Evolutionary conservation across 768 basidiomycete genomes (phyloP), one percentile per base, ranked within the genome.

Genomic region (Mycena vitilis): DNA sequence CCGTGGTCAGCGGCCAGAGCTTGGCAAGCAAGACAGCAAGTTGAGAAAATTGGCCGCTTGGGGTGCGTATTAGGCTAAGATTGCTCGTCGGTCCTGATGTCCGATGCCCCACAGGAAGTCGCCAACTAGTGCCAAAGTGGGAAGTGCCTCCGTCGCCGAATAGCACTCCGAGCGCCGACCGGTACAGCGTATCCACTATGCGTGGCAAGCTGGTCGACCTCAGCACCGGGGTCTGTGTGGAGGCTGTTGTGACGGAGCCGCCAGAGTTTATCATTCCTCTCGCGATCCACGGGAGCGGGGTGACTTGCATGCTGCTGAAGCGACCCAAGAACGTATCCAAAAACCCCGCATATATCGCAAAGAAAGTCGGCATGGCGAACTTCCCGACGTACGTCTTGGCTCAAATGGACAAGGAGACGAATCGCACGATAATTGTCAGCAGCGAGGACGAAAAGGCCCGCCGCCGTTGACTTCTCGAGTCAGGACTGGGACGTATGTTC

Each of bases 271-370:
- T 57, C 56, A 5, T 57, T 23, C 56, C 56, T 5, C 56, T 57
- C 40, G 56, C 56, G 25, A 57, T 57, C n/a, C 56, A 57, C 15
- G 56, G 56, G 56, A 57, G 5, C 56, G 56, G 56, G 18, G 56
- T n/a, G n/a, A n/a, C n/a, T n/a, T n/a, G n/a, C n/a, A n/a, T n/a
- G n/a, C n/a, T n/a, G n/a, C n/a, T n/a, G n/a, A n/a, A n/a, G n/a
- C n/a, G n/a, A n/a, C n/a, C n/a, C n/a, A n/a, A n/a, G n/a, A n/a
- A n/a, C n/a, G n/a, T n/a, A n/a, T n/a, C n/a, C n/a, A n/a, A n/a
- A n/a, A n/a, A n/a, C n/a, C n/a, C n/a, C n/a, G n/a, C n/a, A n/a
- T n/a, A n/a, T n/a, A n/a, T n/a, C n/a, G n/a, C n/a, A n/a, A n/a
- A n/a, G n/a, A n/a, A n/a, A n/a, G n/a, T n/a, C n/a, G n/a, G n/a